Conservation (phyloP, 768 basidiomycete genomes). For the Nidula microcarpa region DNA sequence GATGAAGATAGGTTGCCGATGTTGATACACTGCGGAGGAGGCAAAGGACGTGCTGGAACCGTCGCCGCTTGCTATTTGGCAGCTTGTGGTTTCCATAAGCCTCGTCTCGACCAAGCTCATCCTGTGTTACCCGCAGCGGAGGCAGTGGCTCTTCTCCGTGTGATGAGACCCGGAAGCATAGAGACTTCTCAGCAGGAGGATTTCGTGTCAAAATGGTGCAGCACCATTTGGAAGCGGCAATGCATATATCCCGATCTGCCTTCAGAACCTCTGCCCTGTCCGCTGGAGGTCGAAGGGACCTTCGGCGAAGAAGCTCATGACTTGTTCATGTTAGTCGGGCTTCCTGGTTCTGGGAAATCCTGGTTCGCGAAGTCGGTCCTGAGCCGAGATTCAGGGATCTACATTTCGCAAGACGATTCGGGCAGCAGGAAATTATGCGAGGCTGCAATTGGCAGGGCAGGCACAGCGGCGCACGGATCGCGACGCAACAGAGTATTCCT, state of each 20-base stretch:
- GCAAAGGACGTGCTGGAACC: slow-evolving; percentile 61
- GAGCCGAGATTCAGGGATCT: slow-evolving; percentile 33
- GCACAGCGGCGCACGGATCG: slow-evolving; percentile 43
- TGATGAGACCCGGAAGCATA: slow-evolving; percentile 52
- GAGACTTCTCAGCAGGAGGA: slow-evolving; percentile 55
- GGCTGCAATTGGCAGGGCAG: too few relatives aligned
- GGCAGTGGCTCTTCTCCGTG: slow-evolving; percentile 43
- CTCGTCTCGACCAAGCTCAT: slow-evolving; percentile 34
- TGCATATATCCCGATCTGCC: slow-evolving; percentile 46
- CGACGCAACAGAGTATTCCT: slow-evolving; percentile 38
- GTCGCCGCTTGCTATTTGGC: slow-evolving; percentile 59
- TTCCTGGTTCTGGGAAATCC: slow-evolving; percentile 62
- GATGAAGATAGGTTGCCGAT: slow-evolving; percentile 44
- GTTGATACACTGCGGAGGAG: slow-evolving; percentile 60
- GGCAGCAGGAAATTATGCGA: slow-evolving; percentile 50
- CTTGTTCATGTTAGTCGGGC: slow-evolving; percentile 54
- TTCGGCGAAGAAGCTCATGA: slow-evolving; percentile 30
- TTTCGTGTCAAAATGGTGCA: slow-evolving; percentile 57
- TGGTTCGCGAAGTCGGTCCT: slow-evolving; percentile 48
- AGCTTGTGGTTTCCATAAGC: slow-evolving; percentile 49
- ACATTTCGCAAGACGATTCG: slow-evolving; percentile 55
- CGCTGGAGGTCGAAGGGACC: slow-evolving; percentile 39
- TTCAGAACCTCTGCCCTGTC: slow-evolving; percentile 46
- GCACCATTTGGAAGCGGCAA: slow-evolving; percentile 55
- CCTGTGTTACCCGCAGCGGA: slow-evolving; percentile 46